Base-by-base conservation (phyloP, 2,329 filamentous ascomycete genomes). In the Paraphoma chrysanthemicola region DNA sequence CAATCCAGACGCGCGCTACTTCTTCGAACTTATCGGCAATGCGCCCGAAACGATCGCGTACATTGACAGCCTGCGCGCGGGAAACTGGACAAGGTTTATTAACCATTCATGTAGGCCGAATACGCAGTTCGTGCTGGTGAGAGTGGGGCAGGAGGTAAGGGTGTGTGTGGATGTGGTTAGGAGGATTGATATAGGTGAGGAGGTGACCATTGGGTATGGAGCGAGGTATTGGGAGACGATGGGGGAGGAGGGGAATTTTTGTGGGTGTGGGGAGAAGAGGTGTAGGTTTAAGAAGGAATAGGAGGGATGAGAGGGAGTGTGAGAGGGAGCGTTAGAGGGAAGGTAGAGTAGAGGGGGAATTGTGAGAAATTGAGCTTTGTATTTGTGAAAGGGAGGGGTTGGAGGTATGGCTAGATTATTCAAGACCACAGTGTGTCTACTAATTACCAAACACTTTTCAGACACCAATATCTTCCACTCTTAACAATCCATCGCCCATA, bases 391-490 rank as follows among this genome's bases (percentile, higher is more conserved):
- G 14, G 7, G 3, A 10, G 14, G 10, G 14, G 33, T 14, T 36
- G 33, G 33, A 36, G 3, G 14, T 36, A 10, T 36, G 33, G 7
- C 9, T 10, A 36, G 14, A 14, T 14, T 5, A n/a, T 42, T 42
- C 11, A 10, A 42, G 11, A 8, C 8, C 16, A 10, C 10, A n/a
- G 16, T 14, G 33, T 42, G 8, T 17, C 8, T 42, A 4, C 39
- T 23, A 23, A 23, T 23, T 23, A 23, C 23, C 5, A 23, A 23
- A 23, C 5, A 5, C 23, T 23, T 23, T 23, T 23, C 23, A 72
- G 4, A 74, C 66, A 1, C 66, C 69, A 38, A 84, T 54, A 68
- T 84, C 82, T 64, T 84, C 81, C 0, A 84, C 78, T 49, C 81
- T 78, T 38, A 84, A 54, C 54, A 83, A 60, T 9, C 82, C 82